phyloP scores from a whole-genome alignment of 2,329 filamentous ascomycete genomes.

The Raffaelea albimanens region DNA sequence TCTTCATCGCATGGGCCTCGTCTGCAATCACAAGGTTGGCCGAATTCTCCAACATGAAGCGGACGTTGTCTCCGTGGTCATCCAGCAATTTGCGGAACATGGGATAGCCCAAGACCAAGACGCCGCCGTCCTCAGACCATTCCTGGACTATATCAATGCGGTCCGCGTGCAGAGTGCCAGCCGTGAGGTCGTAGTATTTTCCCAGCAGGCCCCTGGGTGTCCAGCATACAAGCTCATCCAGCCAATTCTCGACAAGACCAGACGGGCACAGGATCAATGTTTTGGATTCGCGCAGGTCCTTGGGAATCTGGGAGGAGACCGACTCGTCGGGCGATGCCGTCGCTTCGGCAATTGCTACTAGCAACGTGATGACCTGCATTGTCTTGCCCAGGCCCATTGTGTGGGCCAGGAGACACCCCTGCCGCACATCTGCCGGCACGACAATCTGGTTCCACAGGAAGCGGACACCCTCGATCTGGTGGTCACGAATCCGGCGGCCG shows the following conservation, averaged over 20 bases:
- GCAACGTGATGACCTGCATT: conserved; percentile 80
- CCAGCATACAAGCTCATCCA: conserved; percentile 68
- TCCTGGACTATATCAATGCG: conserved; percentile 36
- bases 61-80: conserved; percentile 19
- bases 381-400: conserved; percentile 92
- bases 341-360: conserved; percentile 63
- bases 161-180: conserved; percentile 21
- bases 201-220: conserved; percentile 47
- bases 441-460: conserved; percentile 87
- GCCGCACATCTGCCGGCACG: conserved; percentile 42
- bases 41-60: conserved; percentile 22
- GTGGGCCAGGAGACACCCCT: conserved; percentile 77
- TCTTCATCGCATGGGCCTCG: conserved; percentile 77
- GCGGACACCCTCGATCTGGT: conserved; percentile 72
- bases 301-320: conserved; percentile 58
- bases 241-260: conserved; percentile 71
- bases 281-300: conserved; percentile 49
- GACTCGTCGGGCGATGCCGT: conserved; percentile 46
- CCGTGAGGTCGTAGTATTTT: conserved; percentile 43
- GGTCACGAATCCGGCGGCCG: conserved; percentile 58
- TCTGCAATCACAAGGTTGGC: conserved; percentile 74
- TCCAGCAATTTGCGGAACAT: conserved; percentile 45
- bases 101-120: conserved; percentile 68
- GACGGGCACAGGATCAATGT: conserved; percentile 70
- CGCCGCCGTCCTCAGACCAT: conserved; percentile 59